Conservation (phyloP, 176 grass and related monocot species). For the Ensete glaucum region DNA sequence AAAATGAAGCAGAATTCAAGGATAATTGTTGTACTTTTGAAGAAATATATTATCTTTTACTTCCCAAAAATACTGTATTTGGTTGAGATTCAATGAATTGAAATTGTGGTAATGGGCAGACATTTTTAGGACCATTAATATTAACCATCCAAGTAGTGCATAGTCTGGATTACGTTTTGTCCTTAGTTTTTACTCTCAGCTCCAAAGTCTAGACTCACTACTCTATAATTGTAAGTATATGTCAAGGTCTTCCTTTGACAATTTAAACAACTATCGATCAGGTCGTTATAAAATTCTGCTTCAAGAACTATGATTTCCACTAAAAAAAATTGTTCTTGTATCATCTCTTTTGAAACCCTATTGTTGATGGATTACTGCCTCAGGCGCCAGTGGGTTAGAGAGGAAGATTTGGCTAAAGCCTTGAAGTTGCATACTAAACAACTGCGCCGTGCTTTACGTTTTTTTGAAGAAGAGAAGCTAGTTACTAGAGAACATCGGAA, state of each 20-base stretch:
- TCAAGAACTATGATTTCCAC: no score
- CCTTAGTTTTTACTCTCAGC: neutral
- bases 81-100: no score
- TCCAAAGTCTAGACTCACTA: neutral
- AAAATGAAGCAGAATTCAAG: no score
- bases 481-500: conserved; percentile 89
- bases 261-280: no score
- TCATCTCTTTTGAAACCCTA: neutral
- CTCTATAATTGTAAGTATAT: neutral
- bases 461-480: conserved; percentile 97
- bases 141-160: neutral
- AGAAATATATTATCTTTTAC: no score
- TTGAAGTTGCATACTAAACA: conserved; percentile 91
- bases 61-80: no score
- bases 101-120: no score
- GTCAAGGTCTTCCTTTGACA: neutral
- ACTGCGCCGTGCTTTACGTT: conserved; percentile 64
- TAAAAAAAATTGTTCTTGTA: neutral
- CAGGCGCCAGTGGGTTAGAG: conserved; percentile 86
- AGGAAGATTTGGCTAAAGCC: conserved; percentile 93
- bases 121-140: neutral
- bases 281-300: no score
- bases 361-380: conserved; percentile 6
- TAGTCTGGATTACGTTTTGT: neutral
- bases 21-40: no score